Percentiles rank a stretch among this genome's conserved stretches.
phyloP scores from a whole-genome alignment of 1,284 basidiomycete genomes.

The Leccinum pallidistipes region DNA sequence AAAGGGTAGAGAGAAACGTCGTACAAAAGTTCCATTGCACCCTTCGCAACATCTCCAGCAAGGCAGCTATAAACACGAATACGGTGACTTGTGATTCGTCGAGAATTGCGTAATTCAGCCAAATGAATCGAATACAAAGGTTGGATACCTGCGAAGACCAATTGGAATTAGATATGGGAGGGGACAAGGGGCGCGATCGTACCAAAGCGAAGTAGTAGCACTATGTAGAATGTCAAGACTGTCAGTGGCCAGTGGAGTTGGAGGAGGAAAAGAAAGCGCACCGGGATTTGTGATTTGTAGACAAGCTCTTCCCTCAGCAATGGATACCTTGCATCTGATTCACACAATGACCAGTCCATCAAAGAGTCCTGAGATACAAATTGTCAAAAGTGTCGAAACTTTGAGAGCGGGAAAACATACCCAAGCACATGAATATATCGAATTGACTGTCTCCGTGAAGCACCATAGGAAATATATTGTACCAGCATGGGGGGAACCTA shows the following conservation, averaged over 20 bases:
- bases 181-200: slow-evolving; percentile 19
- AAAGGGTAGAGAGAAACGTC: slow-evolving; percentile 22
- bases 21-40: slow-evolving; percentile 93
- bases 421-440: slow-evolving; percentile 79
- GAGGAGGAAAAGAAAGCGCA: slow-evolving; percentile 38
- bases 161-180: not conserved
- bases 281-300: slow-evolving; percentile 60
- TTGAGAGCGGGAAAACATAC: slow-evolving; percentile 41
- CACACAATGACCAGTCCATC: slow-evolving; percentile 85
- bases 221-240: slow-evolving; percentile 35
- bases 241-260: not conserved
- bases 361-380: slow-evolving; percentile 55
- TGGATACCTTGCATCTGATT: slow-evolving; percentile 54
- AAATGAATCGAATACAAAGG: slow-evolving; percentile 75
- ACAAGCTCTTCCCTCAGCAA: slow-evolving; percentile 76
- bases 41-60: slow-evolving; percentile 79
- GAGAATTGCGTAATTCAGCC: slow-evolving; percentile 76
- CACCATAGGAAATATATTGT: slow-evolving; percentile 62
- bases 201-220: slow-evolving; percentile 77
- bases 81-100: slow-evolving; percentile 50
- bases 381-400: not conserved
- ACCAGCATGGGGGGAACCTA: slow-evolving; percentile 37
- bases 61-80: slow-evolving; percentile 68
- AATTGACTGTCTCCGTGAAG: slow-evolving; percentile 61
- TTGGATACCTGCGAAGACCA: slow-evolving; percentile 57